phyloP scores from a whole-genome alignment of 345 rosid species.

The Populus nigra region DNA sequence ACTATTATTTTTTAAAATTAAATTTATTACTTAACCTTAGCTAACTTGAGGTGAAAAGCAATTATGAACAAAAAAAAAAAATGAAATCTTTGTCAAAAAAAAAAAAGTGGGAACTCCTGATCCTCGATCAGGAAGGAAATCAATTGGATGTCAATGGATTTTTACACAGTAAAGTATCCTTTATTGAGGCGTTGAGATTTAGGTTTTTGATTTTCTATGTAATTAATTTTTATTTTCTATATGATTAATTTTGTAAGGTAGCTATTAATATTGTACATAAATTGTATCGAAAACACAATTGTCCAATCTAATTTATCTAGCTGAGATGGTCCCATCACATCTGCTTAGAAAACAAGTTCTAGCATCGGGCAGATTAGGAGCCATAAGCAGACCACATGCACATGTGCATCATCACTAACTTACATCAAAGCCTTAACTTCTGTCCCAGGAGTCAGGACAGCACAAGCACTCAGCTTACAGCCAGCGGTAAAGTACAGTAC shows the following conservation, averaged over 20 bases:
- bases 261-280: too few relatives aligned
- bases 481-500: not conserved
- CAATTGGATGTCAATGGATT: too few relatives aligned
- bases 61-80: not conserved
- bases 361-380: not conserved
- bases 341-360: too few relatives aligned
- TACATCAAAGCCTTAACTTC: too few relatives aligned
- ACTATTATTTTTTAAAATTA: not conserved
- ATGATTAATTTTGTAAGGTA: too few relatives aligned
- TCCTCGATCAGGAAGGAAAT: too few relatives aligned
- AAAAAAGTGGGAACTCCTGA: too few relatives aligned
- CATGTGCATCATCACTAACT: not conserved
- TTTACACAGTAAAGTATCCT: too few relatives aligned
- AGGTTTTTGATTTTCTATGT: too few relatives aligned
- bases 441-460: not conserved
- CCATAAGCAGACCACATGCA: not conserved
- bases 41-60: not conserved
- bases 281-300: not conserved
- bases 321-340: too few relatives aligned
- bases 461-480: not conserved
- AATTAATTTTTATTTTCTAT: too few relatives aligned
- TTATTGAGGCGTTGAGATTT: too few relatives aligned
- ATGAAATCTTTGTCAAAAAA: accelerated
- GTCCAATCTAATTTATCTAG: not conserved
- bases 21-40: not conserved